phyloP scores from a whole-genome alignment of 1,284 basidiomycete genomes.

The Neotropicomus parvogracilis region DNA sequence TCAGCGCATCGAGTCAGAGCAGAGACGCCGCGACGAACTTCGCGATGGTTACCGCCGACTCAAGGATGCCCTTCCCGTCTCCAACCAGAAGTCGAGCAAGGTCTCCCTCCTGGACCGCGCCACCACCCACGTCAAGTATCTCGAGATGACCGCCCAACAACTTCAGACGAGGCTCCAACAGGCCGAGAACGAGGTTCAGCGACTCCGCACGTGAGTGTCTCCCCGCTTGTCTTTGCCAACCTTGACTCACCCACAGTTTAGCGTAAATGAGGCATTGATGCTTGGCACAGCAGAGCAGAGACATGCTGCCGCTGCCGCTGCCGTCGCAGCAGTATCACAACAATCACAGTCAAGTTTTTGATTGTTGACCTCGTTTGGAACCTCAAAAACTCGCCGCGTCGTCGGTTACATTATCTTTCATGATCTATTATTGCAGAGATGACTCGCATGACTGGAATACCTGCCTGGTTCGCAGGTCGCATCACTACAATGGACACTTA shows the following conservation, averaged over 20 bases:
- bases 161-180: conserved; percentile 69
- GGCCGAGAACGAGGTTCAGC: conserved; percentile 71
- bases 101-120: conserved; percentile 81
- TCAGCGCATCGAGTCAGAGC: conserved; percentile 84
- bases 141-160: conserved; percentile 70
- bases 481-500: conserved; percentile 46
- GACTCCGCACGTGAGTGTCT: conserved; percentile 56
- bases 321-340: conserved; percentile 48
- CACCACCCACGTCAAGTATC: conserved; percentile 74
- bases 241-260: conserved; percentile 25
- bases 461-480: conserved; percentile 55
- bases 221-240: neutral
- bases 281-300: conserved; percentile 71
- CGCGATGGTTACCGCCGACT: conserved; percentile 82
- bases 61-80: conserved; percentile 79
- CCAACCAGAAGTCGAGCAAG: conserved; percentile 87
- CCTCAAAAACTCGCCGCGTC: conserved; percentile 24
- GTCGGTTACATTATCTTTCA: conserved; percentile 39
- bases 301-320: conserved; percentile 57
- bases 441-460: conserved; percentile 43
- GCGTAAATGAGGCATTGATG: conserved; percentile 82
- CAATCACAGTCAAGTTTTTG: conserved; percentile 44
- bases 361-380: conserved; percentile 32
- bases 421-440: conserved; percentile 38
- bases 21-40: conserved; percentile 83